Evolutionary conservation across 2,329 filamentous ascomycete species (phyloP).

Genomic region (Fusarium neocosmosporiellum): DNA sequence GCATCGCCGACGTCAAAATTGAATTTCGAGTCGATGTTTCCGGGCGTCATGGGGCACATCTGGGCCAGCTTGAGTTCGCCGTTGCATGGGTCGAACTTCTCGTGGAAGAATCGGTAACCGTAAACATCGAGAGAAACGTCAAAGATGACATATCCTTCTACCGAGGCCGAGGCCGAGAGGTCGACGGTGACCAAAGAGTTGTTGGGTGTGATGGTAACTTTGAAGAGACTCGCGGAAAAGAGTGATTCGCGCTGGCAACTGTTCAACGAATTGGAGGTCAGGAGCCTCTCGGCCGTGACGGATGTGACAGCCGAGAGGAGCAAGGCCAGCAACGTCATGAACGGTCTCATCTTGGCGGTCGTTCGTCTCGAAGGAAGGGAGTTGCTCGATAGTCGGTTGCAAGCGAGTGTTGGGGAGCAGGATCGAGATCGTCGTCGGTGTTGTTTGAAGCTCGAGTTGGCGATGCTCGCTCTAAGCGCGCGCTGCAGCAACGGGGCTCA

Average conservation of each 20-base stretch:
- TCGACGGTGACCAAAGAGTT: constrained; percentile 79
- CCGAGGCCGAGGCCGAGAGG: constrained; percentile 82
- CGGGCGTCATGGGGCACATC: constrained; percentile 90
- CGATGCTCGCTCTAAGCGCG: neutral
- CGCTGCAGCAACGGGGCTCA: neutral
- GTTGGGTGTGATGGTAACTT: constrained; percentile 80
- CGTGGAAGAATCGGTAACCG: constrained; percentile 76
- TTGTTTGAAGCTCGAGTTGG: neutral
- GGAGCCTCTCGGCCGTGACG: constrained; percentile 68
- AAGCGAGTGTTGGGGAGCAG: neutral
- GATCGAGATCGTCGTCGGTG: neutral
- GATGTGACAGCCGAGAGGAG: constrained; percentile 24
- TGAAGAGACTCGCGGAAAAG: constrained; percentile 89
- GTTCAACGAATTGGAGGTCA: constrained; percentile 85
- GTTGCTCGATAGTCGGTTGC: neutral
- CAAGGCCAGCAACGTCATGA: constrained; percentile 11
- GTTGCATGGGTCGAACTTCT: constrained; percentile 80
- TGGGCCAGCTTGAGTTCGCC: constrained; percentile 67
- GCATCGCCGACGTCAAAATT: constrained; percentile 71
- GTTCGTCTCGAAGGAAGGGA: neutral
- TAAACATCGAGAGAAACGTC: constrained; percentile 83
- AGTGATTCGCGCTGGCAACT: constrained; percentile 85
- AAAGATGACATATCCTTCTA: constrained; percentile 83
- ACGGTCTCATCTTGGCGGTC: constrained; percentile 22
- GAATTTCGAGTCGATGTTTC: constrained; percentile 79